These are phyloP conservation scores for Fraxinus albicans DNA, from an alignment of 305 asterid species.

Conservation along the genomic window DNA sequence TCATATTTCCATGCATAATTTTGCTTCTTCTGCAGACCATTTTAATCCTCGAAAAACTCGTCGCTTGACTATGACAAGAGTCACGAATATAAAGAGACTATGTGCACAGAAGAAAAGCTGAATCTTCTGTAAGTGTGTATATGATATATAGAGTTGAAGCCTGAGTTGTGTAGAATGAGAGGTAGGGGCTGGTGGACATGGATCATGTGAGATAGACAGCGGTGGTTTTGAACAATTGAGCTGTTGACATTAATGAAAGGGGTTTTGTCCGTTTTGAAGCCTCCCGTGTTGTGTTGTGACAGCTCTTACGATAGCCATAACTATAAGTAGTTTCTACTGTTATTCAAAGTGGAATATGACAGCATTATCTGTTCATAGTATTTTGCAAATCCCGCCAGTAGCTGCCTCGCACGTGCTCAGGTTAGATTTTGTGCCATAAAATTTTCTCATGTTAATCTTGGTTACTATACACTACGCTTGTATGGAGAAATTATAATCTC, in stretches of 20 bases:
- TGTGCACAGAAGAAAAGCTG: neutral
- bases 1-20: neutral
- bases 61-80: neutral
- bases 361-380: neutral
- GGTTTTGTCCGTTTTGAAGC: neutral
- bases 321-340: neutral
- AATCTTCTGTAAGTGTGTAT: neutral
- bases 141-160: neutral
- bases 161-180: neutral
- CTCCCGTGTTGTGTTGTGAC: neutral
- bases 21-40: neutral
- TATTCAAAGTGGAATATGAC: neutral
- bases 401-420: neutral
- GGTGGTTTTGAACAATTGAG: neutral
- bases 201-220: conserved; percentile 8
- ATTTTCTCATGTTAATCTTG: neutral
- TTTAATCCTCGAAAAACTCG: neutral
- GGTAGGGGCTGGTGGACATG: neutral
- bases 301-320: neutral
- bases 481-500: too few species aligned
- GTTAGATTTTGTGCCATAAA: neutral
- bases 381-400: neutral
- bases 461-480: too few species aligned
- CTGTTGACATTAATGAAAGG: neutral
- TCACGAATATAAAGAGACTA: neutral